Base-by-base conservation (phyloP, 2,329 filamentous ascomycete species). In the Aureobasidium leucospermi region DNA sequence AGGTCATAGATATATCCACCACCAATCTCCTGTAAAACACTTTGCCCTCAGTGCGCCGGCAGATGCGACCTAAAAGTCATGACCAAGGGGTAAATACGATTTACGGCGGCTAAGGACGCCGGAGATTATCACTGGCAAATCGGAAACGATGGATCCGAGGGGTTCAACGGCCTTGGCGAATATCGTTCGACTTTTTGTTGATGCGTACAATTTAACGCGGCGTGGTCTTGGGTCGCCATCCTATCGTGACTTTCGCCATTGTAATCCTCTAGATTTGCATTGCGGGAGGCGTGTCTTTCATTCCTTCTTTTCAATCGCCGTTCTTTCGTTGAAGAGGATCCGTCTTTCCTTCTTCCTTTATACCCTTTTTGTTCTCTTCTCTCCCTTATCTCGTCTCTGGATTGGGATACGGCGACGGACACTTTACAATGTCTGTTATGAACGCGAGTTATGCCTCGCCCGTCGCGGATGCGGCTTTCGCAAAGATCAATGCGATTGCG, bases 381-480 rank as follows among this genome's bases (percentile, higher is more conserved):
- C 19, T 57, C n/a, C 31, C 16, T 28, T 28, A 6, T 13, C 19
- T 23, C 16, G 8, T 43, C 8, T 31, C 23, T 29, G 23, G 34
- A 41, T 10, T 34, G 51, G 29, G 36, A 52, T 10, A 38, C 19
- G 11, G 15, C n/a, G 38, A 28, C n/a, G 39, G n/a, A 19, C 51
- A 45, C 19, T 38, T 32, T 11, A 41, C 42, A 39, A 59, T 59
- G 59, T 62, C 65, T 56, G 61, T 65, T 34, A 60, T 83, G 67
- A 87, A 87, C 73, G 82, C 83, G 67, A 86, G 82, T 72, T 86
- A 90, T 67, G 81, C 82, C 68, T 90, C 88, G 71, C 84, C 86
- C 51, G 72, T 86, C 71, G 86, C 86, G 63, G 82, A 81, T 71
- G 79, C 84, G 68, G 83, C 74, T 16, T 73, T 87, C 55, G 79